Evolutionary conservation across 345 rosid genomes (phyloP).

Genomic region (Citrus mangshanensis): DNA sequence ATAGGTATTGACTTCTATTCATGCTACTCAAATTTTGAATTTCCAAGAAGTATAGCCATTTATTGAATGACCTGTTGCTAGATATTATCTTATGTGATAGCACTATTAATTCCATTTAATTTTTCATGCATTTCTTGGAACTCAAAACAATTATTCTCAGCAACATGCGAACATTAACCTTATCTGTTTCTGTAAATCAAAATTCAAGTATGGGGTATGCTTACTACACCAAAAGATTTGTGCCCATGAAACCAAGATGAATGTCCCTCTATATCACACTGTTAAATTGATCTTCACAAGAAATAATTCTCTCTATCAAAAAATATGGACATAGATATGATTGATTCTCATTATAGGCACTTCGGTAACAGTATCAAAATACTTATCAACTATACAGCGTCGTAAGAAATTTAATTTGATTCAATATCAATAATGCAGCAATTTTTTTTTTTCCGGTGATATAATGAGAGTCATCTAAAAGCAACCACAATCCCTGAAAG

Average conservation of each 20-base stretch:
- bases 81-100: background rate
- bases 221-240: background rate
- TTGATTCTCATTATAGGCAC: too few species aligned
- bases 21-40: background rate
- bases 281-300: background rate
- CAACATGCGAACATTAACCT: background rate
- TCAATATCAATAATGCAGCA: too few species aligned
- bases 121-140: background rate
- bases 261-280: background rate
- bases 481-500: too few species aligned
- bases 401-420: too few species aligned
- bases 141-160: background rate
- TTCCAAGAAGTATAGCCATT: background rate
- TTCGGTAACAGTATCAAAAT: too few species aligned
- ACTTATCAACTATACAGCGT: too few species aligned
- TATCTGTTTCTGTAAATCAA: background rate
- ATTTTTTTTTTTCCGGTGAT: too few species aligned
- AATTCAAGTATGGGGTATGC: background rate
- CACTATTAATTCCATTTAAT: background rate
- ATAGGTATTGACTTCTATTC: conserved; percentile 3
- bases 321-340: too few species aligned
- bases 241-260: background rate
- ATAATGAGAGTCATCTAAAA: too few species aligned
- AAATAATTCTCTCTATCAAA: background rate
- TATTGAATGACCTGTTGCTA: background rate